These are phyloP conservation scores for Starmerella geochares DNA, from an alignment of 805 yeast species.

Conservation along the genomic window DNA sequence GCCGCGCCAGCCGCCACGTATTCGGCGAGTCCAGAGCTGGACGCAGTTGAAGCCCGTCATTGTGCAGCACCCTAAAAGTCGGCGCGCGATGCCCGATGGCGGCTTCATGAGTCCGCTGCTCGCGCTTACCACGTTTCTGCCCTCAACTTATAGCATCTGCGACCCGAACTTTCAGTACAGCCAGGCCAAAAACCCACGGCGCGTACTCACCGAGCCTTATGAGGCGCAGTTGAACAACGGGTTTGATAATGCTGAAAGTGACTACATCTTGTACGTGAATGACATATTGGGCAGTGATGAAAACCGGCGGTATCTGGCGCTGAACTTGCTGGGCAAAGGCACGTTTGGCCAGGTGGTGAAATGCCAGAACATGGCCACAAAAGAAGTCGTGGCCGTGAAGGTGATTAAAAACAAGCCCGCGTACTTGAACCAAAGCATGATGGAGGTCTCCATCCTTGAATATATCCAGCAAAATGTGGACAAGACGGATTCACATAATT, in stretches of 20 bases:
- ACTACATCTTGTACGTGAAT: slow-evolving; percentile 86
- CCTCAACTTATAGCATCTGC: slow-evolving; percentile 75
- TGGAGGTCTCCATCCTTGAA: slow-evolving; percentile 81
- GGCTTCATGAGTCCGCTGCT: slow-evolving; percentile 49
- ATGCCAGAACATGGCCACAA: slow-evolving; percentile 69
- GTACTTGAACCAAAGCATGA: slow-evolving; percentile 78
- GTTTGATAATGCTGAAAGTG: slow-evolving; percentile 75
- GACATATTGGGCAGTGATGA: slow-evolving; percentile 83
- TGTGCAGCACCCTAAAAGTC: slow-evolving; percentile 28
- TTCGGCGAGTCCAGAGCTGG: slow-evolving; percentile 18
- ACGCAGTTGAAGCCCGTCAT: slow-evolving; percentile 31
- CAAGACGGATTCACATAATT: slow-evolving; percentile 60
- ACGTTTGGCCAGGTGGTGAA: slow-evolving; percentile 98
- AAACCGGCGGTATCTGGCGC: slow-evolving; percentile 74
- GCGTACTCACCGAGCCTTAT: slow-evolving; percentile 86
- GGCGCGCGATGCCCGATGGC: slow-evolving; percentile 34
- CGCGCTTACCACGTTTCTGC: slow-evolving; percentile 66
- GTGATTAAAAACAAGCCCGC: slow-evolving; percentile 89
- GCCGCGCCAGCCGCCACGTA: slow-evolving; percentile 11
- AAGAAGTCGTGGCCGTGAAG: slow-evolving; percentile 86
- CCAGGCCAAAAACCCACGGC: slow-evolving; percentile 73
- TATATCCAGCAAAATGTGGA: slow-evolving; percentile 62
- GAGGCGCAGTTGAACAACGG: slow-evolving; percentile 77
- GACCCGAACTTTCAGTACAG: slow-evolving; percentile 76
- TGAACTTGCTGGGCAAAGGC: slow-evolving; percentile 90